Evolutionary conservation across 768 basidiomycete species (phyloP), one percentile per base, ranked within the genome.

Genomic region (Naganishia vishniacii): DNA sequence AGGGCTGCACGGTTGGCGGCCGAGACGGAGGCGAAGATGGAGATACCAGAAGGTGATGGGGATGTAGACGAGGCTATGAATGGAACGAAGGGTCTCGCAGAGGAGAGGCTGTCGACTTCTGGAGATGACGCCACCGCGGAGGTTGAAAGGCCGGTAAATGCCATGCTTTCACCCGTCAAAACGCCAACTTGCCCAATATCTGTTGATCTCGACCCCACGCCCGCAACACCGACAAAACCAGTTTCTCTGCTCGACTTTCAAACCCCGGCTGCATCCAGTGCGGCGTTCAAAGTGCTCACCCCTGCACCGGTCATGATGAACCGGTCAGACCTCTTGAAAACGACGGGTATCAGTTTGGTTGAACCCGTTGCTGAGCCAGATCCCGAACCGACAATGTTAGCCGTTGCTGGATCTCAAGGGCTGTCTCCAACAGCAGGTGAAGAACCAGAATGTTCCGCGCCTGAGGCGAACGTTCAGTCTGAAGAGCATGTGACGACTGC

Each of bases 221-320:
- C 25, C 6, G 48, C 11, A 45, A 29, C 18, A n/a, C 12, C 25
- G n/a, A 9, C 59, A 13, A 25, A n/a, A 16, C 37, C 13, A 32
- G 11, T 56, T 34, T 56, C 53, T 26, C 18, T 56, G 31, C 53
- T 56, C 34, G 53, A 56, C 37, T 40, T 56, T 29, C n/a, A 23
- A 9, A 56, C 53, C 2, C 53, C 53, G 26, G 23, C 37, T 23
- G 53, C n/a, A 13, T 9, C 53, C 23, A 37, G 15, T 4, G 18
- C 32, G 16, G 32, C 53, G 13, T 41, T 56, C 34, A 56, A 56
- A 29, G 53, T 56, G 37, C 37, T 56, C 34, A 56, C 53, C 11
- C 26, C 53, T 34, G 20, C 34, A 40, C 42, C 42, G n/a, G 42
- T 20, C 11, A 6, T 12, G n/a, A 4, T 9, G 4, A 25, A 7